Base-by-base conservation (phyloP, 495 filamentous ascomycete genomes). In the Aspergillus sparsus region DNA sequence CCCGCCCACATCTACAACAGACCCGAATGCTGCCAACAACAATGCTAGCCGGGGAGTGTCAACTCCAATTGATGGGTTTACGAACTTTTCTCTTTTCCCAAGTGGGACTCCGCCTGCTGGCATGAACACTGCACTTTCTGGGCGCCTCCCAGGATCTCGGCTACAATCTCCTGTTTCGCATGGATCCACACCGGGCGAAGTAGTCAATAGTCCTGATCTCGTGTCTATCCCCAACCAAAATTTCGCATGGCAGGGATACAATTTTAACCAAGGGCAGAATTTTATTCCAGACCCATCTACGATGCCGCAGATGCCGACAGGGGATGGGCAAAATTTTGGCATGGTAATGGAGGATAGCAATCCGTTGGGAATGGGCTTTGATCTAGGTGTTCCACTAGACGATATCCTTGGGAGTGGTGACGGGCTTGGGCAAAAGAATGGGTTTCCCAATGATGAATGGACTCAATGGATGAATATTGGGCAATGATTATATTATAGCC, bases 161-260 rank as follows among this genome's bases (percentile, higher is more conserved):
- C 39, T 75, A 8, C 68, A 72, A 18, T 76, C 75, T 10, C 75
- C 75, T 12, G 66, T 71, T 15, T 74, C 75, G 0, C 73, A 75
- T 21, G 55, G 39, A 15, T 71, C 73, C 11, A 72, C 75, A 3
- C 71, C 75, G 0, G 61, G 34, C 15, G 77, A 80, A 35, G 57
- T 58, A 7, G 59, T 77, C 46, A 72, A 75, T 58, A 79, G 77
- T 55, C 76, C 77, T 0, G 77, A 80, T 39, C 66, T 80, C 16
- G 77, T 80, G 27, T 80, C 77, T 6, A 73, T 80, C 36, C 77
- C 77, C 0, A 76, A 76, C 57, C 74, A 76, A 32, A 77, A 77
- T 41, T 80, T 77, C 45, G 66, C 76, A 33, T 80, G 76, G 76
- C 76, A 77, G 62, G 71, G 74, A 6, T 76, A 77, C 55, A 74